Evolutionary conservation across 73 alveolate genomes (phyloP).

Genomic region (Paramecium sexaurelia): DNA sequence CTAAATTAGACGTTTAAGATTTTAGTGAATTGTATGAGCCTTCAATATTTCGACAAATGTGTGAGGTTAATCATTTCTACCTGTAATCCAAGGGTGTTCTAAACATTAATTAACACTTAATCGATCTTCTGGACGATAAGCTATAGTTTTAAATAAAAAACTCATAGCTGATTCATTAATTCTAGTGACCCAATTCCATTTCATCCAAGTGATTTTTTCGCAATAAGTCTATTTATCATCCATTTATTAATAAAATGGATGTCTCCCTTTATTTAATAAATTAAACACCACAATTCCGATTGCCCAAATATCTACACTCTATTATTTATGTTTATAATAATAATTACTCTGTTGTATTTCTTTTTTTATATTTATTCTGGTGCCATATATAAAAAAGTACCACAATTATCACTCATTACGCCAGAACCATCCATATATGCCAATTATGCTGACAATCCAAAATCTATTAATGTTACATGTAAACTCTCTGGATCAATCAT

Average conservation of each 20-base stretch:
- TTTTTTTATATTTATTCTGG: conserved; percentile 79
- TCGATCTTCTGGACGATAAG: conserved; percentile 9
- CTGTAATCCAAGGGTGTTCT: conserved; percentile 34
- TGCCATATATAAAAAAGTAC: conserved; percentile 80
- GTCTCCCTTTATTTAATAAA: background rate
- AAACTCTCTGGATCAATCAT: background rate
- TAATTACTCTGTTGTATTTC: conserved; percentile 52
- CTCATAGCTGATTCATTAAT: background rate
- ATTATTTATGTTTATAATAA: background rate
- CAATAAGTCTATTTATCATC: background rate
- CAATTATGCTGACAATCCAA: conserved; percentile 37
- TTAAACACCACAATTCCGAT: background rate
- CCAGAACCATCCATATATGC: background rate
- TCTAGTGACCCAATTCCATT: background rate
- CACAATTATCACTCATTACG: conserved; percentile 72
- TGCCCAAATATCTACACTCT: conserved; percentile 48
- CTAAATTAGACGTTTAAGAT: background rate
- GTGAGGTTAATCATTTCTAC: background rate
- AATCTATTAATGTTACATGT: background rate
- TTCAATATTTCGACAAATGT: background rate
- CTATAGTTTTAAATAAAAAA: background rate
- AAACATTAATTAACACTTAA: background rate
- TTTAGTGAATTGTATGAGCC: background rate
- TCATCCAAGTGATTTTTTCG: background rate
- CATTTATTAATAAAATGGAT: background rate